phyloP scores from a whole-genome alignment of 192 early-diverging fungal species.

The Backusella liffmaniae region DNA sequence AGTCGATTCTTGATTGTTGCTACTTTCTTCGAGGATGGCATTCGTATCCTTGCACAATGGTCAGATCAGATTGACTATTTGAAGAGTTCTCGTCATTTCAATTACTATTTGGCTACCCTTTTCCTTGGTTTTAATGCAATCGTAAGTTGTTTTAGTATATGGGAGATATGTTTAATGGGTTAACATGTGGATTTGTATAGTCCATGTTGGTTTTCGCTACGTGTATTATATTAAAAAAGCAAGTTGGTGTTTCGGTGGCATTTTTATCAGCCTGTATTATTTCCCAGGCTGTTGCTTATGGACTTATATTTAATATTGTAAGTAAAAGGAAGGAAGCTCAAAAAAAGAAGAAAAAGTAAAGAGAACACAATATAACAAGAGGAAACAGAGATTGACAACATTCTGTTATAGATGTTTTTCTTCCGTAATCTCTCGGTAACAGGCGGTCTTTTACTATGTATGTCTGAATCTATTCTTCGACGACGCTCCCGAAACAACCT shows the following conservation, averaged over 20 bases:
- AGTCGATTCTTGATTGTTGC: conserved; percentile 93
- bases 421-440: conserved; percentile 87
- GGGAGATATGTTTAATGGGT: neutral
- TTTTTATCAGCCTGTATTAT: conserved; percentile 83
- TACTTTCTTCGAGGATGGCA: conserved; percentile 91
- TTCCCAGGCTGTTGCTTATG: conserved; percentile 89
- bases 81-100: conserved; percentile 76
- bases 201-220: conserved; percentile 75
- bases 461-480: conserved; percentile 70
- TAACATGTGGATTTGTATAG: conserved; percentile 20
- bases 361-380: neutral
- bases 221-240: conserved; percentile 76
- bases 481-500: conserved; percentile 60
- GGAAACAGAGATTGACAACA: neutral
- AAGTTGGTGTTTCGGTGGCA: conserved; percentile 76
- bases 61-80: conserved; percentile 87
- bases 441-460: conserved; percentile 90
- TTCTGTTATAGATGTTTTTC: conserved; percentile 60
- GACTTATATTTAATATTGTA: conserved; percentile 83
- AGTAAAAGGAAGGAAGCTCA: neutral
- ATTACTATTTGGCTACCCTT: conserved; percentile 68
- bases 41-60: conserved; percentile 89
- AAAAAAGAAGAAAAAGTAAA: neutral
- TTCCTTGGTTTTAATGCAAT: conserved; percentile 83
- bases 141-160: conserved; percentile 32